A percentile compares a stretch with the other conserved stretches of the same genome.
Evolutionary conservation across 2,329 filamentous ascomycete species (phyloP).

Genomic region (Venturia pyrina): DNA sequence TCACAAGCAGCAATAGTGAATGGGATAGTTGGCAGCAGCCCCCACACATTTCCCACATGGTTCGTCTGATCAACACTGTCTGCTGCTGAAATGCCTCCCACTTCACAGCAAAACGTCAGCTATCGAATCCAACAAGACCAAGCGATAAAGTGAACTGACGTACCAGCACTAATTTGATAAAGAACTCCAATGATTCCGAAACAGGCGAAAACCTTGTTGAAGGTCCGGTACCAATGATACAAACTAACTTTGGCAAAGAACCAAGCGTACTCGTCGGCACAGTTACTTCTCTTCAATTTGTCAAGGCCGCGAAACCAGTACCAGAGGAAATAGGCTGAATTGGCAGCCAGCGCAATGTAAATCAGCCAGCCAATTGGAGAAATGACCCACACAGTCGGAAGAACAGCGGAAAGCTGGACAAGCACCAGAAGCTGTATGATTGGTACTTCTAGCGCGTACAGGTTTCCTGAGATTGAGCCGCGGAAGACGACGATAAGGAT

Average conservation of each 20-base stretch:
- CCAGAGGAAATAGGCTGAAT: not conserved
- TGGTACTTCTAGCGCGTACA: not conserved
- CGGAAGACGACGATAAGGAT: conserved; percentile 1
- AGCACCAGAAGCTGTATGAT: not conserved
- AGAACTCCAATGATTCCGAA: not conserved
- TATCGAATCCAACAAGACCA: not conserved
- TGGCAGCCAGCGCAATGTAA: not conserved
- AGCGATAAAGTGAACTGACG: not conserved
- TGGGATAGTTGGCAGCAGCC: not conserved
- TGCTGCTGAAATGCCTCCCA: not conserved
- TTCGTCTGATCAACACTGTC: not conserved
- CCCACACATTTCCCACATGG: not conserved
- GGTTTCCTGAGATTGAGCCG: not conserved
- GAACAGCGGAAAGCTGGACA: not conserved
- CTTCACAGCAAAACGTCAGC: not conserved
- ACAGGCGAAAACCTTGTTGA: conserved; percentile 1
- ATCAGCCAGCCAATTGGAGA: not conserved
- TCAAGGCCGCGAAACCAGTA: conserved; percentile 1
- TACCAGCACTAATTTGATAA: not conserved
- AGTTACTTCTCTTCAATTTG: not conserved
- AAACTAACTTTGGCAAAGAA: conserved; percentile 3
- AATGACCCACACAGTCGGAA: not conserved
- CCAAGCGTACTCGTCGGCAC: not conserved
- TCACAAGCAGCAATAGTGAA: conserved; percentile 4
- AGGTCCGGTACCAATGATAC: not conserved